phyloP scores from a whole-genome alignment of 2,329 filamentous ascomycete genomes.

The Penicillium sp. region DNA sequence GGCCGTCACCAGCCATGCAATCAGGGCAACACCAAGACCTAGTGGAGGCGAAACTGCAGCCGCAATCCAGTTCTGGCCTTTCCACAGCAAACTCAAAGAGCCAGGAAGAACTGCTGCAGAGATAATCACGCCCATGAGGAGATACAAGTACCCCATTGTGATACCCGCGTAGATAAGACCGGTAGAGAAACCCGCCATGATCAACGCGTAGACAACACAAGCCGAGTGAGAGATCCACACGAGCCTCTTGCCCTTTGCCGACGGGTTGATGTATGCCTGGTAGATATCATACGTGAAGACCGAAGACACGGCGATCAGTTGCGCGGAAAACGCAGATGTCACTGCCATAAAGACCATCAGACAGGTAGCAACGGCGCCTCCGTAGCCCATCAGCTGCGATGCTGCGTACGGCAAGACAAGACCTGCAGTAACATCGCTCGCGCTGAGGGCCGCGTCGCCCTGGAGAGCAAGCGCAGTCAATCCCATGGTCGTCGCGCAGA shows the following conservation, averaged over 20 bases:
- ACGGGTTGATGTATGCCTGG: slow-evolving; percentile 78
- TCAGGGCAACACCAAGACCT: slow-evolving; percentile 64
- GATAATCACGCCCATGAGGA: slow-evolving; percentile 90
- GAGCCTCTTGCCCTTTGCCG: slow-evolving; percentile 68
- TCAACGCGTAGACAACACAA: slow-evolving; percentile 69
- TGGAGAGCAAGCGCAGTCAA: slow-evolving; percentile 77
- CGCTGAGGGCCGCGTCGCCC: slow-evolving; percentile 66
- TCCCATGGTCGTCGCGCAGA: slow-evolving; percentile 84
- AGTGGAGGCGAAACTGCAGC: slow-evolving; percentile 66
- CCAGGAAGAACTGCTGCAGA: slow-evolving; percentile 80
- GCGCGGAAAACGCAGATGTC: slow-evolving; percentile 75
- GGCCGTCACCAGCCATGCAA: slow-evolving; percentile 74
- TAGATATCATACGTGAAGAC: slow-evolving; percentile 89
- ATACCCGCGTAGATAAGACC: slow-evolving; percentile 72
- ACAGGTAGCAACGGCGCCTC: slow-evolving; percentile 73
- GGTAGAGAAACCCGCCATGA: slow-evolving; percentile 75
- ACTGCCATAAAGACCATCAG: slow-evolving; percentile 88
- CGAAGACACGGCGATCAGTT: slow-evolving; percentile 81
- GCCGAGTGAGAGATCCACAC: slow-evolving; percentile 75
- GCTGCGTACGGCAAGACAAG: slow-evolving; percentile 82
- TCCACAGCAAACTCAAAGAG: slow-evolving; percentile 75
- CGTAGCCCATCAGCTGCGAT: slow-evolving; percentile 75
- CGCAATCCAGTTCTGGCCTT: slow-evolving; percentile 71
- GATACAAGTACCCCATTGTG: slow-evolving; percentile 82
- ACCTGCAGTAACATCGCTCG: slow-evolving; percentile 73